These are phyloP conservation scores for Ceratocystis huliohia DNA, from an alignment of 2,329 filamentous ascomycete species.

Conservation along the genomic window DNA sequence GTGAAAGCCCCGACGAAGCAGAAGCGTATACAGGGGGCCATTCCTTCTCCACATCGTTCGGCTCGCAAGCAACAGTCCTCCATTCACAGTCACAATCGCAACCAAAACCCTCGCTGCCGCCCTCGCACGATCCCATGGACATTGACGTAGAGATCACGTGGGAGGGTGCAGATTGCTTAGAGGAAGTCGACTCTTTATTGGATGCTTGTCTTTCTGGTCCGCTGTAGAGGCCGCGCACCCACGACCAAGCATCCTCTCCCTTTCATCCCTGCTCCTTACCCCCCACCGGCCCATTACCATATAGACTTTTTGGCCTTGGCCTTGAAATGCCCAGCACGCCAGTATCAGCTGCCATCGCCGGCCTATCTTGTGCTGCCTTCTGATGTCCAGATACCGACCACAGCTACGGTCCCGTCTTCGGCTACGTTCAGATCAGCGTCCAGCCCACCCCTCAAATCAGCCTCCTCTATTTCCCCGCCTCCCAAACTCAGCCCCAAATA, in stretches of 20 bases:
- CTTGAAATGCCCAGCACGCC: background rate
- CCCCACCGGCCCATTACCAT: background rate
- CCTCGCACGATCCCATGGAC: slow-evolving; percentile 43
- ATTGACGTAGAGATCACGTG: slow-evolving; percentile 46
- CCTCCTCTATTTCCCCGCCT: too few species aligned
- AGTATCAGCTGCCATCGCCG: too few species aligned
- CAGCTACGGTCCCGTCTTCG: too few species aligned
- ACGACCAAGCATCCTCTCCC: background rate
- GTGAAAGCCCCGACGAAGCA: slow-evolving; percentile 25
- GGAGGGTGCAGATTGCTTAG: slow-evolving; percentile 45
- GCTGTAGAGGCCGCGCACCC: slow-evolving; percentile 6
- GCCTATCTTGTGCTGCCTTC: too few species aligned
- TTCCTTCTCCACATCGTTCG: slow-evolving; percentile 13
- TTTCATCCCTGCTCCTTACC: background rate
- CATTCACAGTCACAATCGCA: slow-evolving; percentile 5
- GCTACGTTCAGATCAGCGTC: too few species aligned
- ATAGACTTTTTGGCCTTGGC: background rate
- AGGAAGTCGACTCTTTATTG: slow-evolving; percentile 45
- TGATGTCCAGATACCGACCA: too few species aligned
- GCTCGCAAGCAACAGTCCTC: slow-evolving; percentile 1
- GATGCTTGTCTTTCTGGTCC: slow-evolving; percentile 40
- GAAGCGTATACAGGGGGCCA: slow-evolving; percentile 36
- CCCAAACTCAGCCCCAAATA: too few species aligned
- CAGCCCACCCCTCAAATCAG: too few species aligned
- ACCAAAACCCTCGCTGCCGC: background rate